Conservation (phyloP, 345 rosid species). For the Brassica juncea region DNA sequence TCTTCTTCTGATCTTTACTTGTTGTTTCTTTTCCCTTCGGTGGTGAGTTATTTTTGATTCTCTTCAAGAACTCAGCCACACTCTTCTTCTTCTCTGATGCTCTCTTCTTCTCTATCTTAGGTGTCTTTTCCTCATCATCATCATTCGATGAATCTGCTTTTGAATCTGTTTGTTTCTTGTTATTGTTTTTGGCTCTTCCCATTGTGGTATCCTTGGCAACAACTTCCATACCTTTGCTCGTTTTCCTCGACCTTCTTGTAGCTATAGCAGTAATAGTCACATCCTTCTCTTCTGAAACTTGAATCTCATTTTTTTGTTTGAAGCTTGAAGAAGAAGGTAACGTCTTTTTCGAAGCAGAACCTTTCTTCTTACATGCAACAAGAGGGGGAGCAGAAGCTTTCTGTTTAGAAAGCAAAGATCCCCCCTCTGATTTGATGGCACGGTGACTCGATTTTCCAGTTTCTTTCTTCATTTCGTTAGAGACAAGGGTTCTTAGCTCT, state of each 20-base stretch:
- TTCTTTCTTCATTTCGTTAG: slow-evolving; percentile 41
- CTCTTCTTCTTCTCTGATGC: slow-evolving; percentile 48
- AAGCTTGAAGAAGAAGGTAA: slow-evolving; percentile 39
- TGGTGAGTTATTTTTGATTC: slow-evolving; percentile 56
- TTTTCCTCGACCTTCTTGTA: slow-evolving; percentile 60
- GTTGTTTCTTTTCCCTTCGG: slow-evolving; percentile 42
- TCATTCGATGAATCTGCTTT: slow-evolving; percentile 12
- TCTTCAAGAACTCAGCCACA: slow-evolving; percentile 67
- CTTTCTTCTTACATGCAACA: slow-evolving; percentile 62
- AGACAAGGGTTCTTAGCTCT: slow-evolving; percentile 51
- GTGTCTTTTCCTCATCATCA: slow-evolving; percentile 33
- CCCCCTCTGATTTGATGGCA: slow-evolving; percentile 34
- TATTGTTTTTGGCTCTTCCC: slow-evolving; percentile 21
- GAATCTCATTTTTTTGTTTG: slow-evolving; percentile 39
- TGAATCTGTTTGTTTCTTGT: slow-evolving; percentile 19
- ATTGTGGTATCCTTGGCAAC: slow-evolving; percentile 13
- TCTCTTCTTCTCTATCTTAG: slow-evolving; percentile 42
- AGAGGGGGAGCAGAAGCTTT: slow-evolving; percentile 52
- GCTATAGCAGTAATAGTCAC: slow-evolving; percentile 40
- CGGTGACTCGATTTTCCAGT: slow-evolving; percentile 19
- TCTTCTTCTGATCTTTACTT: slow-evolving; percentile 40
- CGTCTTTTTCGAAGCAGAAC: slow-evolving; percentile 47
- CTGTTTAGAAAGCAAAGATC: slow-evolving; percentile 42
- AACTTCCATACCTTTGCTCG: slow-evolving; percentile 34
- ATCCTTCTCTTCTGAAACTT: slow-evolving; percentile 48